phyloP scores from a whole-genome alignment of 257 asterid species.

The Verbascum thapsus region DNA sequence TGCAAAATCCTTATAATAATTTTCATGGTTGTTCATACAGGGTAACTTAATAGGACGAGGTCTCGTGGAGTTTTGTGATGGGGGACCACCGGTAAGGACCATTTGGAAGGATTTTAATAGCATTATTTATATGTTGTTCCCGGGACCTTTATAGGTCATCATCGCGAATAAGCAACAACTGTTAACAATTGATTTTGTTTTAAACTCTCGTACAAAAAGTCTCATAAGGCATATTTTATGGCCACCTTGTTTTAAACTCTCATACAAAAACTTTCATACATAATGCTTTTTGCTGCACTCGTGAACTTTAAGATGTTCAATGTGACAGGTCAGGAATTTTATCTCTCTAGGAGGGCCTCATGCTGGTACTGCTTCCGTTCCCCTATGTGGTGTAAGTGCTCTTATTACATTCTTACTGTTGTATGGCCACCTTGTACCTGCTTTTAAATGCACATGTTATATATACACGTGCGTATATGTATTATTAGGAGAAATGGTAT shows the following conservation, averaged over 20 bases:
- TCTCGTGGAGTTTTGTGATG: conserved; percentile 83
- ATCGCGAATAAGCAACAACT: conserved; percentile 5
- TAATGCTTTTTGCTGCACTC: conserved; percentile 16
- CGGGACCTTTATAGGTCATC: not conserved
- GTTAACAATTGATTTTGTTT: conserved; percentile 1
- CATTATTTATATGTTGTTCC: conserved; percentile 1
- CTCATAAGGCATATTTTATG: not conserved
- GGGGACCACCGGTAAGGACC: conserved; percentile 86
- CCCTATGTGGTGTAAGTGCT: conserved; percentile 90
- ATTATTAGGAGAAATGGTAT: conserved; percentile 1
- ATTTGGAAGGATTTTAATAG: conserved; percentile 5
- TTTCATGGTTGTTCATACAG: conserved; percentile 47
- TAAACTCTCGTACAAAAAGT: not conserved
- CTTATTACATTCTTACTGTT: conserved; percentile 16
- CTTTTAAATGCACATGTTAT: not conserved
- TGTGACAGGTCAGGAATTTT: conserved; percentile 75
- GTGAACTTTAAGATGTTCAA: conserved; percentile 2
- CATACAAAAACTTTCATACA: no score
- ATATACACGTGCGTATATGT: no score
- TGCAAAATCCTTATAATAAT: conserved; percentile 6
- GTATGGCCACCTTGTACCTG: conserved; percentile 15
- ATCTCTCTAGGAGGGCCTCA: conserved; percentile 94
- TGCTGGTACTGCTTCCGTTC: conserved; percentile 98
- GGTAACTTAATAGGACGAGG: conserved; percentile 94
- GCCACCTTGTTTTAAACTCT: no score